A percentile compares a stretch with the other conserved stretches of the same genome.
Evolutionary conservation across 768 basidiomycete genomes (phyloP).

Genomic region (Leucocoprinus birnbaumii): DNA sequence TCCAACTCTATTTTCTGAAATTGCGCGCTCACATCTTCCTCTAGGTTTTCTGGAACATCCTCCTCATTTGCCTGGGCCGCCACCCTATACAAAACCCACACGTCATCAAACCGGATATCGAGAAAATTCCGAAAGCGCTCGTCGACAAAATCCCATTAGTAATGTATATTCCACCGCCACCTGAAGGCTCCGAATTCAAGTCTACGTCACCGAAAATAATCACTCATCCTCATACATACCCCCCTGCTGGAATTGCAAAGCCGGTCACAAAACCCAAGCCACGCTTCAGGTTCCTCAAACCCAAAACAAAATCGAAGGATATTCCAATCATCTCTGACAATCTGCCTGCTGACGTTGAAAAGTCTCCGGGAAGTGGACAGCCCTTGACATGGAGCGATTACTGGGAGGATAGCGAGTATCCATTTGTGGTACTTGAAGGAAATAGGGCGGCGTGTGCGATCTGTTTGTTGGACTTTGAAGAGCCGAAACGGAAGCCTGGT

Average conservation of each 20-base stretch:
- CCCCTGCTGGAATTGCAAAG: constrained; percentile 44
- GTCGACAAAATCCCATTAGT: constrained; percentile 84
- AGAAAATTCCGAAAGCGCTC: constrained; percentile 64
- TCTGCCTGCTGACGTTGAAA: constrained; percentile 12
- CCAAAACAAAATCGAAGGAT: constrained; percentile 21
- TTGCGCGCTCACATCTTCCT: neutral
- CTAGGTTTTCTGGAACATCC: constrained; percentile 74
- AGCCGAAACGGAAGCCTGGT: constrained; percentile 42
- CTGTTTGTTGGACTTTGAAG: constrained; percentile 83
- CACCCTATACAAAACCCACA: constrained; percentile 75
- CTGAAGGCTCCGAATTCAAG: constrained; percentile 38
- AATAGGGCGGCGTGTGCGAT: constrained; percentile 85
- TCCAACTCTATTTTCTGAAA: constrained; percentile 7
- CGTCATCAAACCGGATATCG: constrained; percentile 75
- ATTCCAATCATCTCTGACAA: constrained; percentile 2
- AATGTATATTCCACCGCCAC: constrained; percentile 81
- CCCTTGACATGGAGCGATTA: constrained; percentile 69
- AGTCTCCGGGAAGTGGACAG: constrained; percentile 15
- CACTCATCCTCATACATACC: constrained; percentile 54
- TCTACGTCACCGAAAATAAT: constrained; percentile 38
- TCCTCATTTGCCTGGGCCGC: constrained; percentile 75
- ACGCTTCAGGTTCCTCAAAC: constrained; percentile 53
- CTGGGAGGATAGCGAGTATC: constrained; percentile 76
- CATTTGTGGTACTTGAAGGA: constrained; percentile 78
- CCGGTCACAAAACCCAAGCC: constrained; percentile 28